Conservation (phyloP, 495 filamentous ascomycete genomes). For the Apiosordaria backusii region DNA sequence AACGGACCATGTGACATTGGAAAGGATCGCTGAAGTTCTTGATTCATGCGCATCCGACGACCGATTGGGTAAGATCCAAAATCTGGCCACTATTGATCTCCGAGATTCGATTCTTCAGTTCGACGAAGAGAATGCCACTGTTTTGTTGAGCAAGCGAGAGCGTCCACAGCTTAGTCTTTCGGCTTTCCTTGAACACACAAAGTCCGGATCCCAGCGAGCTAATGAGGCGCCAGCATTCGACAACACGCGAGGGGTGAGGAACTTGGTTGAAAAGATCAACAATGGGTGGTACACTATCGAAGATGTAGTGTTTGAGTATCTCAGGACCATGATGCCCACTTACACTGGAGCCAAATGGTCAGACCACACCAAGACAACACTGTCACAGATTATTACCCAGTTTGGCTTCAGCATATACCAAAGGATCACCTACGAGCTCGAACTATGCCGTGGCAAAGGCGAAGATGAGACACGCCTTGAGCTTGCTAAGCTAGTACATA, state of each 20-base stretch:
- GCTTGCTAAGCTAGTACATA: constrained; percentile 62
- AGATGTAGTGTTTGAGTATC: constrained; percentile 63
- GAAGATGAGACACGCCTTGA: constrained; percentile 21
- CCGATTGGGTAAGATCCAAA: constrained; percentile 40
- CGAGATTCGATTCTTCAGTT: constrained; percentile 41
- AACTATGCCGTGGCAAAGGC: constrained; percentile 24
- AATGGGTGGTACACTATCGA: constrained; percentile 54
- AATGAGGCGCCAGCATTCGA: constrained; percentile 51
- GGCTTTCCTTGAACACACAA: constrained; percentile 77
- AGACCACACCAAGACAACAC: constrained; percentile 62
- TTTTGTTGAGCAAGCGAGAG: constrained; percentile 43
- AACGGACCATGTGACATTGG: constrained; percentile 47
- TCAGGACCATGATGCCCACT: constrained; percentile 54
- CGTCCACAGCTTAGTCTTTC: constrained; percentile 50
- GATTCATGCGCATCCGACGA: constrained; percentile 47
- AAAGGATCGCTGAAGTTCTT: constrained; percentile 51
- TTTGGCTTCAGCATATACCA: constrained; percentile 67
- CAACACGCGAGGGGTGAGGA: constrained; percentile 53
- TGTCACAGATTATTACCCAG: constrained; percentile 63
- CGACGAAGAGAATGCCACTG: constrained; percentile 39
- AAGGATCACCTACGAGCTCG: constrained; percentile 46
- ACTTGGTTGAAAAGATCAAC: constrained; percentile 55
- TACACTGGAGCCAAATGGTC: constrained; percentile 71
- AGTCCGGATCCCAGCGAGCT: constrained; percentile 54
- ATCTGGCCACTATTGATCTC: constrained; percentile 39